Percentiles rank a stretch among this genome's conserved stretches.
These are phyloP conservation scores for Rhazya stricta DNA, from an alignment of 257 asterid genomes.

Conservation along the genomic window DNA sequence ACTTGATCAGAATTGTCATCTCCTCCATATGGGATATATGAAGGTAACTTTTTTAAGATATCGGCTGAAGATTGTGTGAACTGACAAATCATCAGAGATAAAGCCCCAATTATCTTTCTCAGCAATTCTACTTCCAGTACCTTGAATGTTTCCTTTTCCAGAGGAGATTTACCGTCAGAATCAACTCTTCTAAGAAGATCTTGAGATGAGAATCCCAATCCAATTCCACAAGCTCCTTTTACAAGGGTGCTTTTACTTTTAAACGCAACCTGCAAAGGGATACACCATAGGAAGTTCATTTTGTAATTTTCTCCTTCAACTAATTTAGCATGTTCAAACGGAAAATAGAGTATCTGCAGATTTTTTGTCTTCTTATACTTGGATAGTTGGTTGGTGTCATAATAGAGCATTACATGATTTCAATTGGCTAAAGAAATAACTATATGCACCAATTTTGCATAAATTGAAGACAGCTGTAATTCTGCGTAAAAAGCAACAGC, in stretches of 20 bases:
- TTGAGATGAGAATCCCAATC: slow-evolving; percentile 85
- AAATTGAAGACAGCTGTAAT: background rate
- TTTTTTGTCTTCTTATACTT: background rate
- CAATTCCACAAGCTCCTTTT: slow-evolving; percentile 96
- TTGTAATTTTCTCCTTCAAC: background rate
- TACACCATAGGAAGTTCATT: background rate
- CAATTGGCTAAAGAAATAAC: background rate
- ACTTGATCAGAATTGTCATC: slow-evolving; percentile 27
- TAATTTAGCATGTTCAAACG: slow-evolving; percentile 2
- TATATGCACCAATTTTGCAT: background rate
- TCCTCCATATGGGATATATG: slow-evolving; percentile 44
- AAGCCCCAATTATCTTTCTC: slow-evolving; percentile 52
- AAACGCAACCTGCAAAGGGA: slow-evolving; percentile 60
- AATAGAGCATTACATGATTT: background rate
- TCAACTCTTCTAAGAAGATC: slow-evolving; percentile 65
- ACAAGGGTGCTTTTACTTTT: slow-evolving; percentile 81
- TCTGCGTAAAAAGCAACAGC: background rate
- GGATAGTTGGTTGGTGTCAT: background rate
- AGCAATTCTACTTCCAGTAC: slow-evolving; percentile 55
- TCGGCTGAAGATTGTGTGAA: slow-evolving; percentile 51
- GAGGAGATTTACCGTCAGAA: slow-evolving; percentile 37
- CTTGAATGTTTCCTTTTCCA: slow-evolving; percentile 39
- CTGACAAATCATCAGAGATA: slow-evolving; percentile 60
- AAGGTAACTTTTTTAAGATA: slow-evolving; percentile 43
- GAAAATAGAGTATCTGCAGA: background rate